phyloP scores from a whole-genome alignment of 768 basidiomycete species.

The Termitomyces sp. region DNA sequence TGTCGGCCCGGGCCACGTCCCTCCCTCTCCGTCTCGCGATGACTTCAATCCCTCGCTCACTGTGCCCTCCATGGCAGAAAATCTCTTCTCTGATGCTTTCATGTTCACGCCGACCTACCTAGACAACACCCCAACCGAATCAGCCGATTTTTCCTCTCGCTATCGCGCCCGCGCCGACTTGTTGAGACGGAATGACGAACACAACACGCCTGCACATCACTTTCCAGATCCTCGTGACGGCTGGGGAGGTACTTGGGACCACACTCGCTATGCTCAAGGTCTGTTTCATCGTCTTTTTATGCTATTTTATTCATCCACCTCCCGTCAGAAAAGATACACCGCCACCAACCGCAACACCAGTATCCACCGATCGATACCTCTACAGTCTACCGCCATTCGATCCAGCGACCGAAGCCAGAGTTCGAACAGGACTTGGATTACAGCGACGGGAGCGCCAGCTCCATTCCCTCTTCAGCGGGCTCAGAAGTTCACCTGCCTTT shows the following conservation, averaged over 20 bases:
- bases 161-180: constrained; percentile 47
- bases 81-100: constrained; percentile 7
- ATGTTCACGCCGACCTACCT: constrained; percentile 23
- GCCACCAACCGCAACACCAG: background rate
- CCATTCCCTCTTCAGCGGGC: background rate
- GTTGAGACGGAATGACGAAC: constrained; percentile 22
- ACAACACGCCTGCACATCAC: background rate
- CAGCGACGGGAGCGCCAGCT: constrained; percentile 6
- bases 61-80: constrained; percentile 22
- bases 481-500: background rate
- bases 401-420: background rate
- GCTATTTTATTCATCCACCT: background rate
- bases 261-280: constrained; percentile 38
- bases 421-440: constrained; percentile 5
- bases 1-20: constrained; percentile 65
- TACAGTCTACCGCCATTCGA: background rate
- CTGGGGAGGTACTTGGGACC: constrained; percentile 23
- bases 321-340: constrained; percentile 2
- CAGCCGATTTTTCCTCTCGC: constrained; percentile 41
- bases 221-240: background rate
- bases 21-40: background rate
- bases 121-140: constrained; percentile 11
- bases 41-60: constrained; percentile 29
- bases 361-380: background rate
- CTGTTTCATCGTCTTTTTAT: constrained; percentile 20